Base-by-base conservation (phyloP, 352 stramenopile genomes). In the Phytophthora syringae region DNA sequence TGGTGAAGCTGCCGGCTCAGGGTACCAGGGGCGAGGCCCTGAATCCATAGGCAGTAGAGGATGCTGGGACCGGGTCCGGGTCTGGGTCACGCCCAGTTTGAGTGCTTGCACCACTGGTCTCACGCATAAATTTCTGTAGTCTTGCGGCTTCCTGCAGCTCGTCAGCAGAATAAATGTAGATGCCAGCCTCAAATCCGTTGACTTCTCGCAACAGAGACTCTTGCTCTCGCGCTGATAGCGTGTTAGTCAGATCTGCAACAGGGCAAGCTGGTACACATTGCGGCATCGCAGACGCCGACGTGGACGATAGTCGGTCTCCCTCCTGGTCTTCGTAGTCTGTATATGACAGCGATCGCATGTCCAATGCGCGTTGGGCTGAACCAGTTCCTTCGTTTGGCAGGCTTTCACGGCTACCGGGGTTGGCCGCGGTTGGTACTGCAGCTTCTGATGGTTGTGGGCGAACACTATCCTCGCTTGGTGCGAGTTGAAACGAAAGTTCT, bases 101-200 rank as follows among this genome's bases (percentile, higher is more conserved):
- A 72, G 49, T 25, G 18, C 9, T 61, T 39, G 59, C 44, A 24
- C 54, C 52, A 1, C 42, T 53, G 7, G 71, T 79, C 21, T 70
- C 56, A 12, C 72, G 74, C 55, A 92, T 69, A 45, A 87, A 79
- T 30, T 77, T 75, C 45, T 93, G 82, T 48, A 93, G 52, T 9
- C 65, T 54, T 16, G 80, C 67, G 13, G 86, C 86, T 36, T 88
- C 73, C 25, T 81, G 65, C 6, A 94, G 66, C 39, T 94, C 84
- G 34, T 94, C 86, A 5, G 78, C 84, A 21, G 84, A 90, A 70
- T 94, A 94, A 20, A 93, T 85, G 67, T 94, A 94, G 39, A 80
- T 77, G 10, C 75, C 74, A 20, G 73, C 68, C 24, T 83, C 67
- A 59, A 86, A 90, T 28, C 80, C 74, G 42, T 91, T 79, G 13